Evolutionary conservation across 225 moss, liverwort and hornwort genomes (phyloP).

Genomic region (Sphagnum contortum): DNA sequence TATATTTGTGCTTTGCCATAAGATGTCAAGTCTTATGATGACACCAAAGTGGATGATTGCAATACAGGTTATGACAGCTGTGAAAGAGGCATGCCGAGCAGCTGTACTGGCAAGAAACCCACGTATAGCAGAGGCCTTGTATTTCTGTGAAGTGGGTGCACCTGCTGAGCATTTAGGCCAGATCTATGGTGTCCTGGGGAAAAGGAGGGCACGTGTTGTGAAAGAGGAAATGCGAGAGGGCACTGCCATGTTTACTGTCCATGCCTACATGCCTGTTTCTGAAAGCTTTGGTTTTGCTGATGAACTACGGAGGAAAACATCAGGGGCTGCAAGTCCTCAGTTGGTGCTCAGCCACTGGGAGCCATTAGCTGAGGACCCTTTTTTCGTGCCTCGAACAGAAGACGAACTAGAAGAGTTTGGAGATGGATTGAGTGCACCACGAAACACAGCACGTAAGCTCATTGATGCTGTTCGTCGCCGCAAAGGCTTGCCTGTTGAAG

Average conservation of each 20-base stretch:
- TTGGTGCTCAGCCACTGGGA: slow-evolving; percentile 98
- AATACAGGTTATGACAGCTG: slow-evolving; percentile 81
- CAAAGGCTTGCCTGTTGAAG: slow-evolving; percentile 89
- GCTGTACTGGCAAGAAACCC: slow-evolving; percentile 74
- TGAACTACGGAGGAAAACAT: slow-evolving; percentile 83
- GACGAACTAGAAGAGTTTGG: slow-evolving; percentile 95
- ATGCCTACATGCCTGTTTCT: slow-evolving; percentile 95
- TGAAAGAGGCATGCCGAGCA: slow-evolving; percentile 89
- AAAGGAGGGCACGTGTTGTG: slow-evolving; percentile 65
- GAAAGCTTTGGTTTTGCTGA: slow-evolving; percentile 96
- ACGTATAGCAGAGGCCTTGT: slow-evolving; percentile 73
- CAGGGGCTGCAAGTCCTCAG: slow-evolving; percentile 91
- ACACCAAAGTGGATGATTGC: neutral
- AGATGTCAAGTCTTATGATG: too few relatives aligned
- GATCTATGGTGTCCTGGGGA: slow-evolving; percentile 80
- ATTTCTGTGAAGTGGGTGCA: slow-evolving; percentile 88
- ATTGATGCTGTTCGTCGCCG: slow-evolving; percentile 82
- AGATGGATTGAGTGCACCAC: slow-evolving; percentile 83
- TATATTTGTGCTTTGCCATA: neutral
- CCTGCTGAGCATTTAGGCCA: slow-evolving; percentile 84
- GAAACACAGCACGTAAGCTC: slow-evolving; percentile 85
- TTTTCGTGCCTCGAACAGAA: slow-evolving; percentile 89
- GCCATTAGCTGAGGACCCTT: slow-evolving; percentile 71
- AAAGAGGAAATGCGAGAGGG: slow-evolving; percentile 99
- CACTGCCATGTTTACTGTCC: slow-evolving; percentile 80